These are phyloP conservation scores for Phytophthora ohioensis DNA, from an alignment of 352 stramenopile species.

Conservation along the genomic window DNA sequence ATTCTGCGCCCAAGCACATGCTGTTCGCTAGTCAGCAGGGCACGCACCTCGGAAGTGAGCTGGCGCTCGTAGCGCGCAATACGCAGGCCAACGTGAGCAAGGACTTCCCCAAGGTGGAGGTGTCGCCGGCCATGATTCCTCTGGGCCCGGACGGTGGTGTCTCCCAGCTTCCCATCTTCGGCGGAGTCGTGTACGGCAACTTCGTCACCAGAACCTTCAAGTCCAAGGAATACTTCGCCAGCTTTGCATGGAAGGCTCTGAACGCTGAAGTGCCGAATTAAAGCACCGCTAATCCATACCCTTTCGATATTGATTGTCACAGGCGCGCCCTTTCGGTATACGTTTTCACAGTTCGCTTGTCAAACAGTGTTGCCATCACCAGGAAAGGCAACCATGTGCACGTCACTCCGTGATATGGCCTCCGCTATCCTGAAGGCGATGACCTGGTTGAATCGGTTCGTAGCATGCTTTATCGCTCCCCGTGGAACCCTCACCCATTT, in stretches of 20 bases:
- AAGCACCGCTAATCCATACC: background rate
- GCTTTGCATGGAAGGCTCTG: slow-evolving; percentile 13
- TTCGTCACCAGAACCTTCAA: slow-evolving; percentile 14
- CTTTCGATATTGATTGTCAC: slow-evolving; percentile 8
- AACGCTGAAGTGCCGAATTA: slow-evolving; percentile 7
- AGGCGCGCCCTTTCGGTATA: slow-evolving; percentile 25
- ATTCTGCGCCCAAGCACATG: slow-evolving; percentile 9
- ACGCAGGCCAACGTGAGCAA: slow-evolving; percentile 10
- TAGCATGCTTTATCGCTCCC: background rate
- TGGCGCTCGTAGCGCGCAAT: slow-evolving; percentile 4
- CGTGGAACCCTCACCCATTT: background rate
- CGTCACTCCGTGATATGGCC: background rate
- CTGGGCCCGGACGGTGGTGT: slow-evolving; percentile 11
- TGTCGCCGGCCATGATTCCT: slow-evolving; percentile 3
- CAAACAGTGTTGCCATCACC: background rate
- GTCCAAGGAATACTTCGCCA: slow-evolving; percentile 14
- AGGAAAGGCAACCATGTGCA: slow-evolving; percentile 31
- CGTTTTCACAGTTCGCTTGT: slow-evolving; percentile 11
- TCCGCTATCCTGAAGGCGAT: slow-evolving; percentile 3
- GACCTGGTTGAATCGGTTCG: slow-evolving; percentile 5
- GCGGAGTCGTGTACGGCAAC: slow-evolving; percentile 9
- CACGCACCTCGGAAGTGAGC: background rate
- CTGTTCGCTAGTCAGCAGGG: slow-evolving; percentile 5
- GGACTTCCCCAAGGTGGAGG: slow-evolving; percentile 8
- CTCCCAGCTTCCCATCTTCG: slow-evolving; percentile 5